A percentile compares a stretch with the other conserved stretches of the same genome.
These are phyloP conservation scores for Diaporthe destruens DNA, from an alignment of 2,329 filamentous ascomycete species.

Conservation along the genomic window DNA sequence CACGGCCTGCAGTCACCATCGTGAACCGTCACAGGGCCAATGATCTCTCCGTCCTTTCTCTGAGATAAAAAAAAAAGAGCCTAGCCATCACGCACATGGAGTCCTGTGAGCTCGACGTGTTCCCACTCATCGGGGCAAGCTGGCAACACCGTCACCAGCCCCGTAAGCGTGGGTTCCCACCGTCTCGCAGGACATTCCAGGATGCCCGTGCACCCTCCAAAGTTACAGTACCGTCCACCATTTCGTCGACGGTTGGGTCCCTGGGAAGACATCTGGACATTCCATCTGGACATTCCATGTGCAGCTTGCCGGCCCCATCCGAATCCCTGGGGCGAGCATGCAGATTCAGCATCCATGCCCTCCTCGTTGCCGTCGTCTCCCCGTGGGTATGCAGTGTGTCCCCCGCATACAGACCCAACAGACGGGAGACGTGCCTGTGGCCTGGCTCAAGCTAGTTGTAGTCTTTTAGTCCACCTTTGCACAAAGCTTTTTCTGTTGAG, in stretches of 20 bases:
- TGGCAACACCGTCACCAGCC: slow-evolving; percentile 52
- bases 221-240: slow-evolving; percentile 60
- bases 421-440: slow-evolving; percentile 64
- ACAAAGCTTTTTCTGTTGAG: slow-evolving; percentile 54
- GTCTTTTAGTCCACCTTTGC: slow-evolving; percentile 56
- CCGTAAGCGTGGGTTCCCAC: slow-evolving; percentile 45
- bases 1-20: slow-evolving; percentile 11
- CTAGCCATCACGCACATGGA: slow-evolving; percentile 53
- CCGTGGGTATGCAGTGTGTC: slow-evolving; percentile 50
- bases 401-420: slow-evolving; percentile 63
- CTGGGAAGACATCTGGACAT: too few species aligned
- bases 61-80: slow-evolving; percentile 53
- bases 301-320: slow-evolving; percentile 53
- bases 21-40: slow-evolving; percentile 29
- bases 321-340: slow-evolving; percentile 58
- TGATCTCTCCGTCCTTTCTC: slow-evolving; percentile 49
- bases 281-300: too few species aligned
- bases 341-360: slow-evolving; percentile 63
- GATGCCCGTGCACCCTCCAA: slow-evolving; percentile 61
- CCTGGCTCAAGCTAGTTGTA: slow-evolving; percentile 58
- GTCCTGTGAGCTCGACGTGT: slow-evolving; percentile 50
- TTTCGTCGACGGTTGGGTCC: slow-evolving; percentile 57
- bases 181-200: slow-evolving; percentile 59
- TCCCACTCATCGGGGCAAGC: slow-evolving; percentile 54
- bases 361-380: slow-evolving; percentile 49